Percentiles rank a stretch among this genome's conserved stretches.
These are phyloP conservation scores for Candida golubevii DNA, from an alignment of 805 yeast species.

Conservation along the genomic window DNA sequence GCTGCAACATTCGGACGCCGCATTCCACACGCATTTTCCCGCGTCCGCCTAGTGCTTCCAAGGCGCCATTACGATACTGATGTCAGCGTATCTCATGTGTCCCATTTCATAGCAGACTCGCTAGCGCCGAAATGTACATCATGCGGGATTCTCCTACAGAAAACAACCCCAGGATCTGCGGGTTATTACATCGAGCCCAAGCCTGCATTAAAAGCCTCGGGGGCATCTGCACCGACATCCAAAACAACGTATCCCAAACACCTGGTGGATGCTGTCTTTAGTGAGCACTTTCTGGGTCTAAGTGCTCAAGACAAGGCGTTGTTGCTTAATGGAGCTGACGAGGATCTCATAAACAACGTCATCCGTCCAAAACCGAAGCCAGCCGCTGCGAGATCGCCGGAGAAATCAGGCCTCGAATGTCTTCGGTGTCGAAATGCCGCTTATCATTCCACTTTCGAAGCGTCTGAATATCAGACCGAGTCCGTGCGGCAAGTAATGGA, in stretches of 20 bases:
- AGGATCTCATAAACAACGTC: not conserved
- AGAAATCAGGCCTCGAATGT: constrained; percentile 34
- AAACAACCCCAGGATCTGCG: constrained; percentile 24
- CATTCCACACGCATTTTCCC: not conserved
- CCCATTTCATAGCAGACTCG: constrained; percentile 13
- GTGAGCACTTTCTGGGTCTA: constrained; percentile 16
- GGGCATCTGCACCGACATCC: not conserved
- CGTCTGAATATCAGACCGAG: constrained; percentile 26
- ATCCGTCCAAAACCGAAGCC: not conserved
- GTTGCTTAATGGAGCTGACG: constrained; percentile 19
- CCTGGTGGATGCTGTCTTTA: constrained; percentile 24
- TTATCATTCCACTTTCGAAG: constrained; percentile 36
- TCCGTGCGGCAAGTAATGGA: constrained; percentile 18
- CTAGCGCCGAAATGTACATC: constrained; percentile 40
- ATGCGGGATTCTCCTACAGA: constrained; percentile 56
- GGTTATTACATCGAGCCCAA: constrained; percentile 40
- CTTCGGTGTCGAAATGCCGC: constrained; percentile 53
- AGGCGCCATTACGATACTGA: not conserved
- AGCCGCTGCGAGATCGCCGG: not conserved
- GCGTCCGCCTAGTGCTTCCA: constrained; percentile 7
- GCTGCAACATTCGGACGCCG: not conserved
- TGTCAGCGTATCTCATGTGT: constrained; percentile 8
- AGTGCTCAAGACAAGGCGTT: constrained; percentile 25
- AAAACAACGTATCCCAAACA: constrained; percentile 5
- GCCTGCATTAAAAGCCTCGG: not conserved